phyloP scores from a whole-genome alignment of 768 basidiomycete genomes.

The Tricholoma furcatifolium region DNA sequence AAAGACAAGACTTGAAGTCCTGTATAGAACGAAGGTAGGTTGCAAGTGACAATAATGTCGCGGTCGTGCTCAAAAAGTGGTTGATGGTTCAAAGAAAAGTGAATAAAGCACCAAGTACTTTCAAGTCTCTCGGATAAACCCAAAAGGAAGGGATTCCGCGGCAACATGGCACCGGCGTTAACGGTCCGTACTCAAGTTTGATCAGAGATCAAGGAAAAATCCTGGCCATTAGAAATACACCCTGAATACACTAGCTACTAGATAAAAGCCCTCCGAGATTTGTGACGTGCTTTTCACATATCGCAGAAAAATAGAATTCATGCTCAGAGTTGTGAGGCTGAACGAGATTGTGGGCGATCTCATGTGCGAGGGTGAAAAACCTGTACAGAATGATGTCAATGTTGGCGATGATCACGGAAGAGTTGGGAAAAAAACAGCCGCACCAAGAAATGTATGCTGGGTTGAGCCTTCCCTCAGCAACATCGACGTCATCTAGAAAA shows the following conservation, averaged over 20 bases:
- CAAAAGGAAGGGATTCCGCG: constrained; percentile 14
- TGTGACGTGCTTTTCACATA: constrained; percentile 69
- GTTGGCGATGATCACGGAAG: background rate
- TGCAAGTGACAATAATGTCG: background rate
- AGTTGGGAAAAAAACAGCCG: constrained; percentile 12
- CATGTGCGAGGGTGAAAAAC: constrained; percentile 93
- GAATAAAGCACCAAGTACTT: background rate
- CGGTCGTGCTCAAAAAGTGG: background rate
- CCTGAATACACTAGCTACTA: too few relatives aligned
- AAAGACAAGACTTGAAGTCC: background rate
- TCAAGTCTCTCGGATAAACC: constrained; percentile 8
- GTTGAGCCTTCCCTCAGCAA: constrained; percentile 46
- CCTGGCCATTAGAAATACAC: background rate
- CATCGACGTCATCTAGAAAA: constrained; percentile 65
- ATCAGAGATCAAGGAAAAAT: too few relatives aligned
- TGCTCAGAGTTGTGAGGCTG: constrained; percentile 88
- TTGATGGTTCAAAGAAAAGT: constrained; percentile 10
- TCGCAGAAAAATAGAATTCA: constrained; percentile 91
- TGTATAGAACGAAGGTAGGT: background rate
- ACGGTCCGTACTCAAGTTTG: background rate
- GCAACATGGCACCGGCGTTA: constrained; percentile 9
- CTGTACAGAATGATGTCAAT: constrained; percentile 30
- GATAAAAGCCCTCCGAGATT: constrained; percentile 35
- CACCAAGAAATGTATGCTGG: constrained; percentile 84
- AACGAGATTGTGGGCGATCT: constrained; percentile 90